phyloP scores from a whole-genome alignment of 805 yeast genomes.

The Kuraishia cidri region DNA sequence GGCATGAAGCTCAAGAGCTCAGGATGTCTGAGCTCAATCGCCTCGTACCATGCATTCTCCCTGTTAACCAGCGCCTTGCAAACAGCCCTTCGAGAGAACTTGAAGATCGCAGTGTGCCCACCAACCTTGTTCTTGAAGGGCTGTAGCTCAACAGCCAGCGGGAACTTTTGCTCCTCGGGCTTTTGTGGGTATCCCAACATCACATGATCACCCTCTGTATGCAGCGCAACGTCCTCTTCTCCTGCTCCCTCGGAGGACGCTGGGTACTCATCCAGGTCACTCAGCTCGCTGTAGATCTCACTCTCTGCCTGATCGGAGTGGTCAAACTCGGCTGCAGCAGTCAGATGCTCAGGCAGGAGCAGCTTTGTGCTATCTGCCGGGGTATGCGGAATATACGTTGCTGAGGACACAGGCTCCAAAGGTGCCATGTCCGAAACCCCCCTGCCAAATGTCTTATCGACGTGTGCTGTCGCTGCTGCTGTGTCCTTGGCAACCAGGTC shows the following conservation, averaged over 20 bases:
- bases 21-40: conserved; percentile 69
- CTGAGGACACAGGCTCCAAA: conserved; percentile 58
- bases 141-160: conserved; percentile 78
- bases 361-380: conserved; percentile 26
- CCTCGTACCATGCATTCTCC: conserved; percentile 89
- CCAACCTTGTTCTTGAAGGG: conserved; percentile 95
- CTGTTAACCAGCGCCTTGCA: conserved; percentile 88
- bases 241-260: neutral
- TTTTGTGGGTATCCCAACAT: neutral
- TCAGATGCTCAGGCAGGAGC: conserved; percentile 27
- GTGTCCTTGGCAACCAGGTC: neutral
- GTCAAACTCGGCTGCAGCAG: conserved; percentile 42
- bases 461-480: neutral
- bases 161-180: conserved; percentile 33
- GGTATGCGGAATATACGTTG: conserved; percentile 64
- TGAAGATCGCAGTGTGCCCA: conserved; percentile 95
- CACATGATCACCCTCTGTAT: neutral
- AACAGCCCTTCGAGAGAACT: conserved; percentile 85
- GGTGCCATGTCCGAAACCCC: conserved; percentile 8
- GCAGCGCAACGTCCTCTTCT: neutral
- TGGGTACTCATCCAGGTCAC: neutral
- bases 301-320: conserved; percentile 8
- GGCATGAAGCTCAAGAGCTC: conserved; percentile 86
- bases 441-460: too few relatives aligned
- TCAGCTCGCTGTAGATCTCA: neutral